Evolutionary conservation across 2,329 filamentous ascomycete genomes (phyloP).

Genomic region (Alternaria arbusti): DNA sequence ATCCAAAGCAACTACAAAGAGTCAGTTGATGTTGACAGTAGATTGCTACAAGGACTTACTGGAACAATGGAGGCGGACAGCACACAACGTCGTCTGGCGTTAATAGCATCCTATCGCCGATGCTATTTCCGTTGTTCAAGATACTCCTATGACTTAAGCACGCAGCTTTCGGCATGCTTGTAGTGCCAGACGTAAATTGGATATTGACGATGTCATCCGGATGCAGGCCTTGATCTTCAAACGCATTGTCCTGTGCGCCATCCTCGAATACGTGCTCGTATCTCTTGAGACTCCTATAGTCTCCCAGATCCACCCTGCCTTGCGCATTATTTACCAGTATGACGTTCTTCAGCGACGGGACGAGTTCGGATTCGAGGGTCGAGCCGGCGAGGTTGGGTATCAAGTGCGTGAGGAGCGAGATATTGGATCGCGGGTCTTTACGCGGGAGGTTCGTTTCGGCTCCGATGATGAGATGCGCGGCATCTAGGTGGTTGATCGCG

Average conservation of each 20-base stretch:
- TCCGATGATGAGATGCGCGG: constrained; percentile 79
- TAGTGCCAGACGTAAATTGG: constrained; percentile 97
- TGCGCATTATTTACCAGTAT: constrained; percentile 80
- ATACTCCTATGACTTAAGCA: constrained; percentile 86
- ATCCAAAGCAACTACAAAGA: constrained; percentile 75
- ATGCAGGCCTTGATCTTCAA: constrained; percentile 59
- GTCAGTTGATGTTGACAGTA: constrained; percentile 2
- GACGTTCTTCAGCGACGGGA: constrained; percentile 74
- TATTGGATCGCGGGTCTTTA: constrained; percentile 66
- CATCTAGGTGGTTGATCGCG: constrained; percentile 77
- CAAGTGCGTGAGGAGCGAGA: constrained; percentile 62
- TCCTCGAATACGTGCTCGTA: constrained; percentile 56
- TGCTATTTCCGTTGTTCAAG: constrained; percentile 87
- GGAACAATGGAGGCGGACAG: constrained; percentile 65
- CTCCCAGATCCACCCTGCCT: constrained; percentile 57
- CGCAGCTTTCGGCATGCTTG: constrained; percentile 86
- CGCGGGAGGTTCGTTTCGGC: constrained; percentile 82
- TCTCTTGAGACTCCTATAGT: constrained; percentile 46
- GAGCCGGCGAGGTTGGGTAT: constrained; percentile 55
- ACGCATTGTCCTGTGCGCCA: constrained; percentile 44
- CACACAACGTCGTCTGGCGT: constrained; percentile 72
- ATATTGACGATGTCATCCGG: constrained; percentile 85
- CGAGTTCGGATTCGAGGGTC: constrained; percentile 59
- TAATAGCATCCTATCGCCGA: constrained; percentile 85
- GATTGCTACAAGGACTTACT: constrained; percentile 35